Evolutionary conservation across 129 eudicot genomes (phyloP).

Genomic region (Escallonia rubra): DNA sequence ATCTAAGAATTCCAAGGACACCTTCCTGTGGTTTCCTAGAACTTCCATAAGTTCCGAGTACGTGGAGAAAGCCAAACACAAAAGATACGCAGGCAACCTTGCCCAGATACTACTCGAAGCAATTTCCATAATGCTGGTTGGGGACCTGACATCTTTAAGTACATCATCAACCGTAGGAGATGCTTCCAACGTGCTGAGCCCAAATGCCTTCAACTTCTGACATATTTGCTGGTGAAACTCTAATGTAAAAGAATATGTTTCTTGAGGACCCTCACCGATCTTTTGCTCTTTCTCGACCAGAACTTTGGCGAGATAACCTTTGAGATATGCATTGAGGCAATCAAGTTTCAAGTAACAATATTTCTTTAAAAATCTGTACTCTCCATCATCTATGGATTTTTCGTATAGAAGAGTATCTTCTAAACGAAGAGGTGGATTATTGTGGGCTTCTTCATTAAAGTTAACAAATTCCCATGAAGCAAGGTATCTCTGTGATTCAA

Average conservation of each 20-base stretch:
- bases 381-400: slow-evolving; percentile 19
- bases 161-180: slow-evolving; percentile 22
- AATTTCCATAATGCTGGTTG: slow-evolving; percentile 62
- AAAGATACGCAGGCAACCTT: slow-evolving; percentile 40
- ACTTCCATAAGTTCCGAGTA: slow-evolving; percentile 35
- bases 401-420: slow-evolving; percentile 40
- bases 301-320: slow-evolving; percentile 23
- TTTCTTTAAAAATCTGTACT: slow-evolving; percentile 31
- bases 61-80: slow-evolving; percentile 40
- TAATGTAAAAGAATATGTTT: slow-evolving; percentile 11
- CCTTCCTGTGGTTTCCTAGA: slow-evolving; percentile 13
- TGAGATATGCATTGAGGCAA: slow-evolving; percentile 37
- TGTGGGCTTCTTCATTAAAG: slow-evolving; percentile 29
- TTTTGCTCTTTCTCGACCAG: slow-evolving; percentile 22
- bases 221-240: slow-evolving; percentile 44
- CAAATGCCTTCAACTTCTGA: slow-evolving; percentile 36
- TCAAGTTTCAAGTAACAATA: slow-evolving; percentile 39
- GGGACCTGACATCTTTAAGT: slow-evolving; percentile 41
- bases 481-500: slow-evolving; percentile 51
- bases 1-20: slow-evolving; percentile 46
- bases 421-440: slow-evolving; percentile 13
- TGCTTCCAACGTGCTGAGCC: slow-evolving; percentile 16
- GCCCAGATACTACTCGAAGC: slow-evolving; percentile 44
- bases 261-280: not conserved
- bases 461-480: slow-evolving; percentile 48